These are phyloP conservation scores for Solanum clarkiae DNA, from an alignment of 257 asterid species.

Conservation along the genomic window DNA sequence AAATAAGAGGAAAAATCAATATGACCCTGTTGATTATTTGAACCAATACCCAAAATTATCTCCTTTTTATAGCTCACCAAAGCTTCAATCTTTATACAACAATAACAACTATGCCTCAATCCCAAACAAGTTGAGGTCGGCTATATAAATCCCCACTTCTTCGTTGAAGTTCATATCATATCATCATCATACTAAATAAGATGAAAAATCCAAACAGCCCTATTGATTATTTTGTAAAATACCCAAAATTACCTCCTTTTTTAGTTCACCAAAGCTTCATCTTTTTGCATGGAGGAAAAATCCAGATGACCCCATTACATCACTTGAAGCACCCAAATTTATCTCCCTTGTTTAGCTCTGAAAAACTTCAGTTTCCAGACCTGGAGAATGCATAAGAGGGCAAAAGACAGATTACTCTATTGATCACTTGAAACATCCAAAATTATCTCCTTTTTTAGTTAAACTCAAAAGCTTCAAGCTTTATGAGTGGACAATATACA, in stretches of 20 bases:
- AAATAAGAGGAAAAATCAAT: constrained; percentile 22
- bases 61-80: not conserved
- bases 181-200: not conserved
- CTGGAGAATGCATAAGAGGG: constrained; percentile 1
- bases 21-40: constrained; percentile 23
- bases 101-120: not conserved
- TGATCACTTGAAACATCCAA: not conserved
- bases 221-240: constrained; percentile 3
- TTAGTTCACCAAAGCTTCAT: constrained; percentile 7
- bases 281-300: constrained; percentile 8
- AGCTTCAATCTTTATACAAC: constrained; percentile 4
- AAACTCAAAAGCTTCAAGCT: constrained; percentile 11
- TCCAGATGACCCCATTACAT: constrained; percentile 27
- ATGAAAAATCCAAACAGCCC: constrained; percentile 39
- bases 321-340: not conserved
- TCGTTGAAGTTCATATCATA: not conserved
- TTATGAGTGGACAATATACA: not conserved
- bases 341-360: not conserved
- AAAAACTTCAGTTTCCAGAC: constrained; percentile 13
- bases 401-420: constrained; percentile 26
- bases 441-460: not conserved
- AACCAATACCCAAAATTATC: not conserved
- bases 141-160: not conserved
- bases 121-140: not conserved
- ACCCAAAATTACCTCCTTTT: not conserved